These are phyloP conservation scores for Podila horticola DNA, from an alignment of 192 early-diverging fungal species.

Conservation along the genomic window DNA sequence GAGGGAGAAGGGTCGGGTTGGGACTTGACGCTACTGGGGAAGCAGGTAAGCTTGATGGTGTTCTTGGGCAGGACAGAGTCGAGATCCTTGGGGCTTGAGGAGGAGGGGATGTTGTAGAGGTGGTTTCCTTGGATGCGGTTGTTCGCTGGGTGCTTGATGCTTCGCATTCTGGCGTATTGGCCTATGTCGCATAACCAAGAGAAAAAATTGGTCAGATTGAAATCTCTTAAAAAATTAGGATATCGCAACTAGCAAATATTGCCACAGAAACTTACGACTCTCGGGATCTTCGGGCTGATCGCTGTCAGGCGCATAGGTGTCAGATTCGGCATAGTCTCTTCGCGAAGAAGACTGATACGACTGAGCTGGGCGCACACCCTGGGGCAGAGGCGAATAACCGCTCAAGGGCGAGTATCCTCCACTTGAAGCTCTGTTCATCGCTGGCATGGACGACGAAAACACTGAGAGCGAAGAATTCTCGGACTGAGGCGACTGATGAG, in stretches of 20 bases:
- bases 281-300: slow-evolving; percentile 25
- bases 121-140: not conserved
- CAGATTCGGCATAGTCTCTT: slow-evolving; percentile 9
- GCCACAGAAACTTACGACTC: slow-evolving; percentile 41
- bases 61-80: slow-evolving; percentile 18
- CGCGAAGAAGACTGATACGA: slow-evolving; percentile 3
- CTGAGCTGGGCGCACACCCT: not conserved
- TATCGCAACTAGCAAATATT: no score
- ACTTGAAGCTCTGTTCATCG: not conserved
- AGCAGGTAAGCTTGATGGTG: slow-evolving; percentile 40
- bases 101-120: not conserved
- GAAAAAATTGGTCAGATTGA: not conserved
- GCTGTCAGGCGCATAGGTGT: slow-evolving; percentile 21
- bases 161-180: slow-evolving; percentile 30
- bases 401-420: not conserved
- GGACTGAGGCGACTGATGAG: not conserved
- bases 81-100: not conserved
- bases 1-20: not conserved
- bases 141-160: not conserved
- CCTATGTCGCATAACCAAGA: not conserved
- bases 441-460: not conserved
- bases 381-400: not conserved
- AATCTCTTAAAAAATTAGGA: no score
- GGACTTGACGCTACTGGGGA: slow-evolving; percentile 7
- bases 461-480: not conserved